Evolutionary conservation across 2,329 filamentous ascomycete species (phyloP), one percentile per base, ranked within the genome.

Genomic region (Westerdykella ornata): DNA sequence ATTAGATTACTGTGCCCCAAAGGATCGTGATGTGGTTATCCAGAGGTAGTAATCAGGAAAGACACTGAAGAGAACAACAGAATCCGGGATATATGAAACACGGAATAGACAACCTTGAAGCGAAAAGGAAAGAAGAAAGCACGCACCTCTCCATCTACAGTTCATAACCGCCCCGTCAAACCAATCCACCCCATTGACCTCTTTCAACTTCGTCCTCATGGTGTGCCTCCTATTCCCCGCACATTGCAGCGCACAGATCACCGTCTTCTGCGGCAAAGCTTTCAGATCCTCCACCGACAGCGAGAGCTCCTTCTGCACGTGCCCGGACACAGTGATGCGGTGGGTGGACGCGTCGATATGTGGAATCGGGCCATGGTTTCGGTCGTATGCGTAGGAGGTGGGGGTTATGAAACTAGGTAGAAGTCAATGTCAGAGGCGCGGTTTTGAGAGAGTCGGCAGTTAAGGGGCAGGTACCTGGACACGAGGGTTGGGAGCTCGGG

Each of bases 101-200:
- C 4, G 22, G 12, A 11, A 26, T 2, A 11, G 22, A 26, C 8
- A 11, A 26, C 5, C 8, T 4, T 26, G 22, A 26, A 9, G 7
- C 15, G 2, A 14, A 13, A 16, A 13, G 14, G 9, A 2, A 13
- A 26, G 14, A n/a, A 6, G 12, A 8, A 12, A 17, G n/a, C 14
- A 12, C 35, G 31, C 33, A 0, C 75, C 75, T 12, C 65, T 69
- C 75, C 75, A 80, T 41, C 63, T 68, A 51, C 76, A 78, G 51
- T 80, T 80, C 75, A 80, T 79, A 15, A 80, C 70, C 0, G 77
- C 77, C 30, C 71, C 76, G 49, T 80, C 76, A 29, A 70, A 69
- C 77, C 78, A 81, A 52, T 81, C 76, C 32, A 81, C 72, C 1
- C 77, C 78, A 26, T 70, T 63, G 4, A 80, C 77, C 56, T 80